Evolutionary conservation across 805 yeast species (phyloP).

Genomic region (Starmera dryadoides): DNA sequence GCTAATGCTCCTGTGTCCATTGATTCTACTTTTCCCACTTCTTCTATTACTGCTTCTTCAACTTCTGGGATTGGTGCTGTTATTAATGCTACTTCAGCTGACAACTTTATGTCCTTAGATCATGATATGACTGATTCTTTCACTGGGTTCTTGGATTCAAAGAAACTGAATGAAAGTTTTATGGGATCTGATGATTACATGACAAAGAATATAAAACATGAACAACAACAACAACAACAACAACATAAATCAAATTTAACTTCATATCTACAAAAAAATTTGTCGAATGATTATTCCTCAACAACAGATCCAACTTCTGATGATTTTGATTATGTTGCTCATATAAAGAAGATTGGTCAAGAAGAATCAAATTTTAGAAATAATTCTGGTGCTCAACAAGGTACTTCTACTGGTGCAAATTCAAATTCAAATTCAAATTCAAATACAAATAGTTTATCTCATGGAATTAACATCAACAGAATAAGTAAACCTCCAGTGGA

Average conservation of each 20-base stretch:
- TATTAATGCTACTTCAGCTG: neutral
- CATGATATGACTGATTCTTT: neutral
- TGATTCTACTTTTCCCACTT: neutral
- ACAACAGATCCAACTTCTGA: slow-evolving; percentile 37
- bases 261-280: neutral
- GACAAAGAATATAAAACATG: too few species aligned
- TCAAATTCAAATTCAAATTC: neutral
- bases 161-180: neutral
- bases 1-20: neutral
- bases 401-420: too few species aligned
- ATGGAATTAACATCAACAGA: slow-evolving; percentile 5
- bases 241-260: slow-evolving; percentile 16
- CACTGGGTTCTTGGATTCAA: neutral
- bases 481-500: neutral
- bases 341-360: slow-evolving; percentile 49
- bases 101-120: neutral
- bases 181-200: neutral
- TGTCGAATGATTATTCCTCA: neutral
- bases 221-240: slow-evolving; percentile 1
- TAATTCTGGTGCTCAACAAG: neutral
- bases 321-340: slow-evolving; percentile 60
- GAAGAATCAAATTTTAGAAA: slow-evolving; percentile 18
- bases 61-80: neutral
- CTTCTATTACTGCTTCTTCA: too few species aligned
- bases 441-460: too few species aligned